These are phyloP conservation scores for Cryptosporidium canis DNA, from an alignment of 169 alveolate genomes.

Conservation along the genomic window DNA sequence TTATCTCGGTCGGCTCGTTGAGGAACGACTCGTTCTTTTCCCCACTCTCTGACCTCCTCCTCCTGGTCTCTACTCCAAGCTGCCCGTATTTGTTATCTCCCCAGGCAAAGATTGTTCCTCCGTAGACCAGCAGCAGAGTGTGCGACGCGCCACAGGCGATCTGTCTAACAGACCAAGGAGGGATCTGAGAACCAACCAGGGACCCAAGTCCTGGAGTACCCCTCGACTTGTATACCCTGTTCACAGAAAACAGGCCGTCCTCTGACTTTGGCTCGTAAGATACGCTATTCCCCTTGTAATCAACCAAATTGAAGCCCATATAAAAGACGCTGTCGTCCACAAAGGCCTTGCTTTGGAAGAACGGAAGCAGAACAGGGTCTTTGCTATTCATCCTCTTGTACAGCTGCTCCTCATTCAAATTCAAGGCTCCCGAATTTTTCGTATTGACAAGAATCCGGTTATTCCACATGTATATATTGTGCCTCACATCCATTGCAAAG, in stretches of 20 bases:
- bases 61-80: slow-evolving; percentile 64
- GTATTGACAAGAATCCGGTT: slow-evolving; percentile 7
- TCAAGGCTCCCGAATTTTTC: not conserved
- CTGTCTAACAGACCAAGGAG: slow-evolving; percentile 66
- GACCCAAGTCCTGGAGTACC: slow-evolving; percentile 13
- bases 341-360: slow-evolving; percentile 43
- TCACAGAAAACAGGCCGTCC: slow-evolving; percentile 10
- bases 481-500: slow-evolving; percentile 51
- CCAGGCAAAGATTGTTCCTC: slow-evolving; percentile 76
- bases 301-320: slow-evolving; percentile 44
- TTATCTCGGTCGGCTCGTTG: slow-evolving; percentile 18
- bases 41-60: not conserved
- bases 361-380: slow-evolving; percentile 19
- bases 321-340: slow-evolving; percentile 26
- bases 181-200: not conserved
- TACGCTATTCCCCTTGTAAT: slow-evolving; percentile 16
- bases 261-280: not conserved
- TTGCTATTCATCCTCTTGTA: slow-evolving; percentile 39
- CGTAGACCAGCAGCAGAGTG: slow-evolving; percentile 70
- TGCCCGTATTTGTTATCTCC: slow-evolving; percentile 81
- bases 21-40: not conserved
- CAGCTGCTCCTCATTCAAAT: not conserved
- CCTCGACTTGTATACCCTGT: not conserved
- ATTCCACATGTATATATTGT: slow-evolving; percentile 30
- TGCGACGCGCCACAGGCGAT: slow-evolving; percentile 79